Conservation (phyloP, 371 early-diverging fungal genomes). For the Funneliformis caledonium region DNA sequence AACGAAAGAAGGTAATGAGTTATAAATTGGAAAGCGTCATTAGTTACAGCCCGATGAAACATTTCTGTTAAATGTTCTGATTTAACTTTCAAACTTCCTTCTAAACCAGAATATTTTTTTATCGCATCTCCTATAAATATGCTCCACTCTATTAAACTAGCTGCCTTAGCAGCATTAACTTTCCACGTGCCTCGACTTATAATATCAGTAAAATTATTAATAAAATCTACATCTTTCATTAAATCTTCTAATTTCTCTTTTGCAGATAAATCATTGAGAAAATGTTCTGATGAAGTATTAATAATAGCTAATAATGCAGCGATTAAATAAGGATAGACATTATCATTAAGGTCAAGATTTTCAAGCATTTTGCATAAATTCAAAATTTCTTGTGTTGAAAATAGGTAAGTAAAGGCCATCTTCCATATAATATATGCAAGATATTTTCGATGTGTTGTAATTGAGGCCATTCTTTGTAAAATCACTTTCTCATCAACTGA, state of each 20-base stretch:
- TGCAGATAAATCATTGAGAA: conserved; percentile 41
- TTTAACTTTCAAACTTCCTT: conserved; percentile 54
- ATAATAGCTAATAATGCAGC: conserved; percentile 61
- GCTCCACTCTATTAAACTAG: conserved; percentile 73
- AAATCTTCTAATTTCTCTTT: conserved; percentile 40
- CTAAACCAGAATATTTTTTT: conserved; percentile 50
- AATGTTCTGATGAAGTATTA: conserved; percentile 51
- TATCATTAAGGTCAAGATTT: conserved; percentile 56
- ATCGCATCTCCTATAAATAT: conserved; percentile 59
- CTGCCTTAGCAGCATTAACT: conserved; percentile 64
- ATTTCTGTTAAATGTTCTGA: conserved; percentile 64
- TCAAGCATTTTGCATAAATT: conserved; percentile 59
- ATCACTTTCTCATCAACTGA: conserved; percentile 53
- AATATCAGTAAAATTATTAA: conserved; percentile 31
- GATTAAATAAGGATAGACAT: conserved; percentile 59
- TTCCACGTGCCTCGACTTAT: conserved; percentile 46
- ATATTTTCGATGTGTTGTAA: conserved; percentile 62
- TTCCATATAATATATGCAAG: conserved; percentile 65
- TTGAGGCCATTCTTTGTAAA: conserved; percentile 50
- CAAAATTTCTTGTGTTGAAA: conserved; percentile 57
- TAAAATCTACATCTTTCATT: conserved; percentile 44
- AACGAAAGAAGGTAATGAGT: conserved; percentile 69
- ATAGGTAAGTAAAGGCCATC: conserved; percentile 55
- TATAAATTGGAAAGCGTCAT: conserved; percentile 72
- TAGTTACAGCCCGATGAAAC: conserved; percentile 58